These are phyloP conservation scores for Pittosporum tobira DNA, from an alignment of 129 eudicot species.

Conservation along the genomic window DNA sequence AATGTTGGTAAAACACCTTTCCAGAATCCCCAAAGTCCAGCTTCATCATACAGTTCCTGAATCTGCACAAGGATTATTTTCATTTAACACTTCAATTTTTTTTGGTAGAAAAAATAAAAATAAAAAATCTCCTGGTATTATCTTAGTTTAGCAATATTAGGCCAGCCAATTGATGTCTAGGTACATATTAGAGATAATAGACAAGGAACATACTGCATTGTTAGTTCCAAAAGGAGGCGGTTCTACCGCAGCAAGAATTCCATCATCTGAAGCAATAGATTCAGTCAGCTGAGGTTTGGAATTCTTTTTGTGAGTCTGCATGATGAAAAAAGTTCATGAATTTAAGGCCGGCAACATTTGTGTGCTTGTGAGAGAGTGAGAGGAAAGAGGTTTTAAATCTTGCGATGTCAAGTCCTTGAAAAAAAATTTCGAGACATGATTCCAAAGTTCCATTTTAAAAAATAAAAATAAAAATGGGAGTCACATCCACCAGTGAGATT, in stretches of 20 bases:
- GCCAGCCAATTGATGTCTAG: no score
- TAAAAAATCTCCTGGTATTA: no score
- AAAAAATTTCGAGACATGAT: no score
- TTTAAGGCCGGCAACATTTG: neutral
- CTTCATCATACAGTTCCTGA: constrained; percentile 88
- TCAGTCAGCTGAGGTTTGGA: constrained; percentile 20
- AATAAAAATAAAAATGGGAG: no score
- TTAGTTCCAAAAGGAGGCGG: constrained; percentile 82
- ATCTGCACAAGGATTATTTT: constrained; percentile 34
- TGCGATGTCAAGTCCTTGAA: no score
- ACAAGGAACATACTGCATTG: constrained; percentile 55
- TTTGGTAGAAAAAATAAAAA: no score
- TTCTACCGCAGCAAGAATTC: constrained; percentile 37
- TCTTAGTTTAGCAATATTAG: neutral
- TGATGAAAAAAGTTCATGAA: neutral
- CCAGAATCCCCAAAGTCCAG: constrained; percentile 93
- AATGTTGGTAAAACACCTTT: constrained; percentile 91
- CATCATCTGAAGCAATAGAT: constrained; percentile 28
- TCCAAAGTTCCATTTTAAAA: no score
- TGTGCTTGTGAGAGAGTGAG: no score
- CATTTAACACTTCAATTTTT: no score
- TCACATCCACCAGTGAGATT: no score
- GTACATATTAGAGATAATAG: neutral
- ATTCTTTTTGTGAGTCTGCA: constrained; percentile 90
- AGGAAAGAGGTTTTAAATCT: no score